Evolutionary conservation across 2,329 filamentous ascomycete species (phyloP), one percentile per base, ranked within the genome.

Genomic region (Stromatinia cepivora): DNA sequence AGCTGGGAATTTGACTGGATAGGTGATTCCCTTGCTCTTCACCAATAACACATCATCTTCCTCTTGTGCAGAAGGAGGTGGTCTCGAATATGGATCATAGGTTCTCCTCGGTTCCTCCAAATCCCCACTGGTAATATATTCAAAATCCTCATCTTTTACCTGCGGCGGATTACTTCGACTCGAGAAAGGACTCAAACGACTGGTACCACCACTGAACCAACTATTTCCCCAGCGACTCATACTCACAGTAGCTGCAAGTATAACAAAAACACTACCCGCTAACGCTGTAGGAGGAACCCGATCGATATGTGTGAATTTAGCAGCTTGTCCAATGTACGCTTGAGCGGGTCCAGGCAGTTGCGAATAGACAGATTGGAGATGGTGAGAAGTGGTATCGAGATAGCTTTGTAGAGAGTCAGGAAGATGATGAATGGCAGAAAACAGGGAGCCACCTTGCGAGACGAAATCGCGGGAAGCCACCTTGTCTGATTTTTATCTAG

Each of bases 41-140:
- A 93, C 85, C 50, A 91, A 79, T 42, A 94, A 81, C 15, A 92
- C 83, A 76, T 94, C 91, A 71, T 91, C 90, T 72, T 91, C 89
- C 76, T 74, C 81, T 72, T 78, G 81, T 72, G 78, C 77, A 3
- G 79, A 77, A 7, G 78, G 75, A 25, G 78, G 80, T 72, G 77
- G 80, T 39, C 80, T 78, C 62, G 76, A 78, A 64, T 79, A 79
- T 39, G 81, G 79, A 69, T 83, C 81, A 71, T 84, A 83, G n/a
- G 79, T 76, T 78, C 76, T 78, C 71, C 77, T 79, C 36, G 79
- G 79, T 48, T 82, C 79, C 71, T 87, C 84, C 52, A 93, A 79
- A 76, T 94, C 91, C 75, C 92, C 87, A 39, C 89, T 88, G n/a
- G 91, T 93, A 77, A 94, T 93, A 82, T 94, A 94, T 78, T 88